Evolutionary conservation across 352 stramenopile species (phyloP).

Genomic region (Phytophthora megakarya): DNA sequence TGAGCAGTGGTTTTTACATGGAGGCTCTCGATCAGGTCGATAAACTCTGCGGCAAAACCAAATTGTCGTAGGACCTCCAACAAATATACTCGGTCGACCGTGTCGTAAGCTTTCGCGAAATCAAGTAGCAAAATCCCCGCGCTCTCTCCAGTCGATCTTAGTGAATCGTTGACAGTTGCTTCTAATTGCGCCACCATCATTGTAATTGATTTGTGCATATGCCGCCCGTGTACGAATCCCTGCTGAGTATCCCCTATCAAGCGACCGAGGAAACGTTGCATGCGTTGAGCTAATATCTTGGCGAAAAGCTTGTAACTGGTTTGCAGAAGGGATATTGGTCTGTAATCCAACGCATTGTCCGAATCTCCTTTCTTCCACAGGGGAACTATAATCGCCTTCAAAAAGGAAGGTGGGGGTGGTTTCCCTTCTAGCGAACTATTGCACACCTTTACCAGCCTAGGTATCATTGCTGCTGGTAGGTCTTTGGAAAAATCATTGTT

Average conservation of each 20-base stretch:
- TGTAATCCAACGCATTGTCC: neutral
- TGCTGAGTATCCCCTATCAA: neutral
- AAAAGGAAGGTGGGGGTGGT: neutral
- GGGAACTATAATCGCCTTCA: neutral
- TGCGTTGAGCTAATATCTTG: neutral
- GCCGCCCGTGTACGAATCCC: neutral
- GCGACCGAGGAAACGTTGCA: neutral
- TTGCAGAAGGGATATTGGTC: neutral
- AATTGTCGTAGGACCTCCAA: slow-evolving; percentile 3
- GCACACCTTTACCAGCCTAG: neutral
- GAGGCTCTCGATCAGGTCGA: neutral
- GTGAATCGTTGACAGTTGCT: neutral
- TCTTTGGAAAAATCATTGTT: neutral
- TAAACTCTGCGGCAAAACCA: neutral
- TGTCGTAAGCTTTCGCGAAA: slow-evolving; percentile 3
- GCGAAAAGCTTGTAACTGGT: slow-evolving; percentile 2
- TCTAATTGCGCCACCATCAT: neutral
- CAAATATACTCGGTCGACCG: neutral
- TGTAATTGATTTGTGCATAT: neutral
- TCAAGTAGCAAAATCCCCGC: neutral
- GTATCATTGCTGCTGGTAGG: neutral
- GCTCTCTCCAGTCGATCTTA: neutral
- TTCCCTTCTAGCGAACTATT: neutral
- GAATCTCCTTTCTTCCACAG: slow-evolving; percentile 7
- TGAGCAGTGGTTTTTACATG: neutral